Evolutionary conservation across 2,329 filamentous ascomycete species (phyloP), one percentile per base, ranked within the genome.

Genomic region (Ascochyta viciae-villosae): DNA sequence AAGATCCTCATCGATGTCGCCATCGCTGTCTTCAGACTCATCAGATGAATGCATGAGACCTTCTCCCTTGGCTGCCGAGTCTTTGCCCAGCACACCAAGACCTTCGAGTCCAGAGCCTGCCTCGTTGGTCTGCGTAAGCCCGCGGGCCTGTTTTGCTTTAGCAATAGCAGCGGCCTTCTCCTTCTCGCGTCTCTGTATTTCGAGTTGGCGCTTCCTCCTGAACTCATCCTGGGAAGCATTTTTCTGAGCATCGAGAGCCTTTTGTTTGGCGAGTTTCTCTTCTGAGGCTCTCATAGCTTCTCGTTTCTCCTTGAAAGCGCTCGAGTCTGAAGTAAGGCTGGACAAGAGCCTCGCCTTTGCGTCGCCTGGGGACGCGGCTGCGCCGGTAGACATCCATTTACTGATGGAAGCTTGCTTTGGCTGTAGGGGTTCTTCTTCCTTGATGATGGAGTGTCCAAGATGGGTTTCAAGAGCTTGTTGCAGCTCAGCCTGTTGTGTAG

Each of bases 11-110:
- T 89, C 85, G 9, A 90, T 84, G 37, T 78, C 77, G 29, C 77
- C 78, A 6, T 78, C 76, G 12, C 76, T 74, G 42, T 91, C 88
- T 58, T 91, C 89, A 58, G 78, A 78, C 51, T 81, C 80, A 46
- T 95, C 92, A 3, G 86, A 88, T 6, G 85, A 88, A 38, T 97
- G 91, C 92, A 98, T 96, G 74, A 98, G 92, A 62, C 94, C 92
- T 69, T 89, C 90, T 61, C 90, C 90, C 60, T 84, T 83, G 1
- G 85, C 84, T 3, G 85, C 83, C 68, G 94, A 89, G 50, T 95
- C 92, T 76, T 94, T 95, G 56, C 91, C 91, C 52, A 85, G 80
- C 1, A 92, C 81, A 33, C 89, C 85, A 45, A 96, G 83, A 24
- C 88, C 88, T 60, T 85, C 83, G 9, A 95, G 78, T 19, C 90